A percentile compares a stretch with the other conserved stretches of the same genome.
These are phyloP conservation scores for Penicillium vulpinum DNA, from an alignment of 2,329 filamentous ascomycete species.

Conservation along the genomic window DNA sequence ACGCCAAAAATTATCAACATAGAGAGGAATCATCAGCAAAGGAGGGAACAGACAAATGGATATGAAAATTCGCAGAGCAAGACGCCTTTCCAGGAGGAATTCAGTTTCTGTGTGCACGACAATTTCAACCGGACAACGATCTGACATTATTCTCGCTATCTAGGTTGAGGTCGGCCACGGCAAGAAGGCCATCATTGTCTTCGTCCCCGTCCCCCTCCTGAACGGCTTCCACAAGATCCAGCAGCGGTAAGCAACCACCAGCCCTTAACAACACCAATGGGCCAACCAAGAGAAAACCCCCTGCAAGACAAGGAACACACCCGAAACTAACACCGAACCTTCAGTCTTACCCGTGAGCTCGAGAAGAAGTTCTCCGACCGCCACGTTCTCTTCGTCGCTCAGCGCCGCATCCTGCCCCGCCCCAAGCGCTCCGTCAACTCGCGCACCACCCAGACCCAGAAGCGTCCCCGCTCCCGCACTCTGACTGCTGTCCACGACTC, in stretches of 20 bases:
- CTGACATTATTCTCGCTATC: conserved; percentile 43
- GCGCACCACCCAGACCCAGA: conserved; percentile 95
- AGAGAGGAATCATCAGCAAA: not conserved
- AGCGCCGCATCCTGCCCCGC: conserved; percentile 96
- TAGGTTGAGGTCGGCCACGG: conserved; percentile 99
- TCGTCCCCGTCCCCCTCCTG: conserved; percentile 99
- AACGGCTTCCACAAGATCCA: conserved; percentile 98
- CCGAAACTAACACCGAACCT: conserved; percentile 12
- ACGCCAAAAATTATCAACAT: conserved; percentile 4
- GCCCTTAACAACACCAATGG: conserved; percentile 8
- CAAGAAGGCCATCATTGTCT: conserved; percentile 99
- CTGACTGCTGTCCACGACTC: conserved; percentile 98
- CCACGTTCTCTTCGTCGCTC: conserved; percentile 98
- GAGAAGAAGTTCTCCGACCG: conserved; percentile 99
- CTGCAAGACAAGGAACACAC: conserved; percentile 6
- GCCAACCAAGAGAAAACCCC: not conserved
- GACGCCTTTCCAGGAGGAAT: conserved; percentile 9
- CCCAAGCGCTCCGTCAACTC: conserved; percentile 97
- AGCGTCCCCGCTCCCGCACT: conserved; percentile 96
- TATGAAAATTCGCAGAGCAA: conserved; percentile 7
- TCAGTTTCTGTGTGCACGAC: conserved; percentile 14
- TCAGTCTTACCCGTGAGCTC: conserved; percentile 96
- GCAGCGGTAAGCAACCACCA: conserved; percentile 77
- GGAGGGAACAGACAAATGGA: not conserved
- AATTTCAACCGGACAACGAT: conserved; percentile 11